A percentile compares a stretch with the other conserved stretches of the same genome.
Evolutionary conservation across 1,284 basidiomycete species (phyloP).

Genomic region (Malassezia psittaci): DNA sequence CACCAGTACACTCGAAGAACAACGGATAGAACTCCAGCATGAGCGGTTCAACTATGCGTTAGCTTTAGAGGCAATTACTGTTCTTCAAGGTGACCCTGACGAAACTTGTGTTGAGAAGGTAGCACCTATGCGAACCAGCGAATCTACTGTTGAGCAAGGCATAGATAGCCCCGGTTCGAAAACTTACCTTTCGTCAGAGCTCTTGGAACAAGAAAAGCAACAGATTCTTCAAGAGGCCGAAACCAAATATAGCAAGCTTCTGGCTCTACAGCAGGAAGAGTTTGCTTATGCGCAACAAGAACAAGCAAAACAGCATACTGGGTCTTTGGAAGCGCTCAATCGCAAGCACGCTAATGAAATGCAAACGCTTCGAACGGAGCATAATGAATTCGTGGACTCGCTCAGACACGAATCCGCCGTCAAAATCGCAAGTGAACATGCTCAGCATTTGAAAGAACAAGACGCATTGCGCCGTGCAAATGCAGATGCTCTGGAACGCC

Average conservation of each 20-base stretch:
- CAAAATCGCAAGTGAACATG: background rate
- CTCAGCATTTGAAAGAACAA: no score
- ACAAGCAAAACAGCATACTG: background rate
- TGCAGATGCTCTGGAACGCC: background rate
- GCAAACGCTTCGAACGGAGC: background rate
- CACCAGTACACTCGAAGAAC: background rate
- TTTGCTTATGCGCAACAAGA: no score
- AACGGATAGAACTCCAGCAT: background rate
- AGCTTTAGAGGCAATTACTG: constrained; percentile 10
- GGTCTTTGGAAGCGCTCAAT: background rate
- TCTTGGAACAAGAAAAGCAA: no score
- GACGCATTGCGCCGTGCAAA: background rate
- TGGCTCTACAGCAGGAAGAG: no score
- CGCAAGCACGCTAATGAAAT: background rate
- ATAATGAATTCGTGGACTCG: background rate
- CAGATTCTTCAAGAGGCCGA: no score
- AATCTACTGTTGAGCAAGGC: background rate
- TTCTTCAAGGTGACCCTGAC: constrained; percentile 8
- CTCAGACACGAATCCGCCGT: background rate
- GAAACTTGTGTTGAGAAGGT: background rate
- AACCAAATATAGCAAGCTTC: no score
- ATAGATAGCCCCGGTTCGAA: no score
- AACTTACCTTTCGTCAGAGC: no score
- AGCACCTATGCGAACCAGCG: background rate
- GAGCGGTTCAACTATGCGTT: constrained; percentile 13